Percentiles rank a stretch among this genome's conserved stretches.
Conservation (phyloP, 1,284 basidiomycete species). For the Moniliophthora roreri region DNA sequence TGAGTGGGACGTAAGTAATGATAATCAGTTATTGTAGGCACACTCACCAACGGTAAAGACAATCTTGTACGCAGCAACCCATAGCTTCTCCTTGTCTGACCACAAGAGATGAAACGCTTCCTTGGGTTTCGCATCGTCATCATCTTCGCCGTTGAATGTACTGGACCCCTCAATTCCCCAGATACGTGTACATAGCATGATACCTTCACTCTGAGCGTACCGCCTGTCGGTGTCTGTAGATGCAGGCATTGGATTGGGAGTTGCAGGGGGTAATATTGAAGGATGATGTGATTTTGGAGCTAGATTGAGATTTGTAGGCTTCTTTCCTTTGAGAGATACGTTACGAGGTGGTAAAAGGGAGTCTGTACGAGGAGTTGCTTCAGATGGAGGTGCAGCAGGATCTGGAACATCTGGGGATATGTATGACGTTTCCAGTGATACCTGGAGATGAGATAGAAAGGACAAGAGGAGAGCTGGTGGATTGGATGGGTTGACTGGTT, state of each 20-base stretch:
- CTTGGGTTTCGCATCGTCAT: conserved; percentile 25
- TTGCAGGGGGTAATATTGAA: conserved; percentile 71
- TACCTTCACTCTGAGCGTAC: conserved; percentile 78
- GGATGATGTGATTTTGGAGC: conserved; percentile 38
- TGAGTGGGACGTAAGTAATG: conserved; percentile 24
- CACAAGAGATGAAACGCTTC: conserved; percentile 67
- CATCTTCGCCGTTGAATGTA: conserved; percentile 7
- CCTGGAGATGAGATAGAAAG: conserved; percentile 71
- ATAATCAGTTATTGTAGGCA: conserved; percentile 2
- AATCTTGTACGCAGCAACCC: conserved; percentile 77
- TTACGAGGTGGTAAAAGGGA: conserved; percentile 42
- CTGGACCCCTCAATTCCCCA: conserved; percentile 50
- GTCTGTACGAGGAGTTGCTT: conserved; percentile 38
- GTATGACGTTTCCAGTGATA: conserved; percentile 80
- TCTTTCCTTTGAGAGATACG: conserved; percentile 36
- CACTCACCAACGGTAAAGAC: conserved; percentile 74
- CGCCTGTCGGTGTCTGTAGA: conserved; percentile 67
- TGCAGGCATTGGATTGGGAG: conserved; percentile 73
- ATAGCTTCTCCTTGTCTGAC: conserved; percentile 55
- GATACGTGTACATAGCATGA: conserved; percentile 63
- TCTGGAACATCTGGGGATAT: conserved; percentile 47
- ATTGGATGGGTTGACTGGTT: conserved; percentile 29
- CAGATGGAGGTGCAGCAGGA: conserved; percentile 28
- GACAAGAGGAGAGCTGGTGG: conserved; percentile 60
- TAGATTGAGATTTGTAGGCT: conserved; percentile 8